Percentiles rank a stretch among this genome's conserved stretches.
Conservation (phyloP, 257 asterid genomes). For the Solanum bukasovii region DNA sequence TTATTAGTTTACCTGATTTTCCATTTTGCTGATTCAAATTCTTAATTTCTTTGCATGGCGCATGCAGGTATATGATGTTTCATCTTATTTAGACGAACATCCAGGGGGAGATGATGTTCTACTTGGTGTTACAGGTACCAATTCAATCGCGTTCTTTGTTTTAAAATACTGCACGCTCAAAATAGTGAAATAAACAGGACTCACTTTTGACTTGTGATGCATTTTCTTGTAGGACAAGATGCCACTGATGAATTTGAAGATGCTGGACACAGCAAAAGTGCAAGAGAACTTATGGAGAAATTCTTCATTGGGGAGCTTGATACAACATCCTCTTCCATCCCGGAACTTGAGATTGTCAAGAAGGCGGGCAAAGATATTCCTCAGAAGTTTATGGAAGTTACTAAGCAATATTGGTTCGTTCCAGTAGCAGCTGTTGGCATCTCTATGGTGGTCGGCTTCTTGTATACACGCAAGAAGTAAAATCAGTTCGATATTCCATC, state of each 20-base stretch:
- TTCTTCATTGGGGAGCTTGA: slow-evolving; percentile 88
- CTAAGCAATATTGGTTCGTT: slow-evolving; percentile 62
- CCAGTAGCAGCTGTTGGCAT: slow-evolving; percentile 50
- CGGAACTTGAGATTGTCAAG: slow-evolving; percentile 43
- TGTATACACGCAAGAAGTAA: slow-evolving; percentile 53
- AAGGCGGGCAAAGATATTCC: slow-evolving; percentile 18
- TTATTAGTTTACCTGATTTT: background rate
- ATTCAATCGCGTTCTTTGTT: background rate
- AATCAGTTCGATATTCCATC: background rate
- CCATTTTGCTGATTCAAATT: background rate
- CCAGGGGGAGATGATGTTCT: slow-evolving; percentile 97
- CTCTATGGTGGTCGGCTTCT: slow-evolving; percentile 39
- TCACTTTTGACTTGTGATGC: background rate
- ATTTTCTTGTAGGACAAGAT: slow-evolving; percentile 50
- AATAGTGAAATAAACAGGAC: background rate
- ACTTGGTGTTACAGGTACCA: slow-evolving; percentile 50
- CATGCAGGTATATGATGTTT: slow-evolving; percentile 80
- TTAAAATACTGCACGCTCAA: background rate
- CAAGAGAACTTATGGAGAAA: slow-evolving; percentile 66
- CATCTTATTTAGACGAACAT: slow-evolving; percentile 79
- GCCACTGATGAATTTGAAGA: slow-evolving; percentile 95
- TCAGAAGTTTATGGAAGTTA: slow-evolving; percentile 25
- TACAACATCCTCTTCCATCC: slow-evolving; percentile 34
- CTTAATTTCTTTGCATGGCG: slow-evolving; percentile 3
- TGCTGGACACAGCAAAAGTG: slow-evolving; percentile 85